Evolutionary conservation across 768 basidiomycete species (phyloP), one percentile per base, ranked within the genome.

Genomic region (Hemileccinum impolitum): DNA sequence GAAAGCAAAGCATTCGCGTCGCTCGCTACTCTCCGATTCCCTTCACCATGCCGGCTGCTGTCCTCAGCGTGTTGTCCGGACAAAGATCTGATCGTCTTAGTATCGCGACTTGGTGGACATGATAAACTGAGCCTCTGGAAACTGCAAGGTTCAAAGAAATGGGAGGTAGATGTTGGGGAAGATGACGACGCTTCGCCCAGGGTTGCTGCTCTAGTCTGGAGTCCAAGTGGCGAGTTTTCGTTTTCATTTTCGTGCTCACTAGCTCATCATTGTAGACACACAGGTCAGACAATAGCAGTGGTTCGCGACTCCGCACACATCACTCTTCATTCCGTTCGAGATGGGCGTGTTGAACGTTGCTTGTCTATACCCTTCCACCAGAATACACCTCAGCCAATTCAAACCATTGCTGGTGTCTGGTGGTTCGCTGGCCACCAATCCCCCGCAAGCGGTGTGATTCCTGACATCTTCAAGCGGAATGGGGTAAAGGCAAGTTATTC

Each of bases 61-160:
- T 49, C 71, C 10, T 77, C 82, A 18, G 80, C 89, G 40, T 90
- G 89, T 58, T 90, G 90, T 64, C 88, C 89, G 9, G 90, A 91
- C 71, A 92, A 91, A 65, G 90, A 92, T 66, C 72, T 91, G 36
- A 69, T 90, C 4, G 71, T 84, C 23, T 70, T 90, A 8, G 71
- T 90, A 43, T 82, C 84, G 50, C 77, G 81, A 25, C 70, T 84
- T 21, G 86, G 82, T 28, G 81, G 81, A 28, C 76, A 78, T 53
- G 87, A 90, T 60, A 77, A 81, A 51, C 65, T 91, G 60, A 81
- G 82, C 54, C 72, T 93, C 32, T 93, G 87, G 87, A 90, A 88
- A 57, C 79, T 83, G 64, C 82, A 85, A 55, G 88, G 90, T 15
- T 69, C 80, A 7, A 90, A 82, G 66, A 82, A 85, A 53, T 93